Evolutionary conservation across 2,329 filamentous ascomycete species (phyloP).

Genomic region (Neopestalotiopsis clavispora): DNA sequence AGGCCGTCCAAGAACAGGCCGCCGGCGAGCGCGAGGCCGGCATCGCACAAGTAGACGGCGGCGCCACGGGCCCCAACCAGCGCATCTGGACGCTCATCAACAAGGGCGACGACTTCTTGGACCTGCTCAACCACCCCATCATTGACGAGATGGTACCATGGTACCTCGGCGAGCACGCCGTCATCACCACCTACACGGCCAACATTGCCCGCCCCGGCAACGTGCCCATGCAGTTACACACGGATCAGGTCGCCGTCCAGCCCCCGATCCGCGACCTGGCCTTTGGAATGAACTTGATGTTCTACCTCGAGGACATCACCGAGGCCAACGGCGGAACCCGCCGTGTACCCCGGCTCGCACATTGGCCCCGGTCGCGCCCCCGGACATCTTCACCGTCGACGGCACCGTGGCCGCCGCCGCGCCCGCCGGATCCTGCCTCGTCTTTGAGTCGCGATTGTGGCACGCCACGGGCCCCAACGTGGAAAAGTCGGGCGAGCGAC

Average conservation of each 20-base stretch:
- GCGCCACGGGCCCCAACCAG: slow-evolving; percentile 25
- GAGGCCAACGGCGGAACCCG: slow-evolving; percentile 37
- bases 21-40: slow-evolving; percentile 31
- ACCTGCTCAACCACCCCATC: slow-evolving; percentile 34
- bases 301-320: slow-evolving; percentile 36
- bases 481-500: slow-evolving; percentile 18
- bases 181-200: slow-evolving; percentile 35
- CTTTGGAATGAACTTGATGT: slow-evolving; percentile 32
- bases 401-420: slow-evolving; percentile 30
- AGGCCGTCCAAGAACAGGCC: slow-evolving; percentile 30
- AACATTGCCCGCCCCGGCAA: slow-evolving; percentile 35
- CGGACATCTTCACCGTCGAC: slow-evolving; percentile 30
- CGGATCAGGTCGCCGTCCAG: slow-evolving; percentile 32
- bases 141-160: slow-evolving; percentile 33
- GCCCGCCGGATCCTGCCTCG: slow-evolving; percentile 31
- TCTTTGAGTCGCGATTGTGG: slow-evolving; percentile 35
- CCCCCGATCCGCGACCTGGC: slow-evolving; percentile 30
- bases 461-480: slow-evolving; percentile 34
- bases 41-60: slow-evolving; percentile 28
- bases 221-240: slow-evolving; percentile 33
- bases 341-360: slow-evolving; percentile 32
- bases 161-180: slow-evolving; percentile 33
- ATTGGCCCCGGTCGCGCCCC: slow-evolving; percentile 27
- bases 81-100: slow-evolving; percentile 25
- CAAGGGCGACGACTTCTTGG: slow-evolving; percentile 23